Evolutionary conservation across 2,329 filamentous ascomycete species (phyloP).

Genomic region (Zopfia rhizophila): DNA sequence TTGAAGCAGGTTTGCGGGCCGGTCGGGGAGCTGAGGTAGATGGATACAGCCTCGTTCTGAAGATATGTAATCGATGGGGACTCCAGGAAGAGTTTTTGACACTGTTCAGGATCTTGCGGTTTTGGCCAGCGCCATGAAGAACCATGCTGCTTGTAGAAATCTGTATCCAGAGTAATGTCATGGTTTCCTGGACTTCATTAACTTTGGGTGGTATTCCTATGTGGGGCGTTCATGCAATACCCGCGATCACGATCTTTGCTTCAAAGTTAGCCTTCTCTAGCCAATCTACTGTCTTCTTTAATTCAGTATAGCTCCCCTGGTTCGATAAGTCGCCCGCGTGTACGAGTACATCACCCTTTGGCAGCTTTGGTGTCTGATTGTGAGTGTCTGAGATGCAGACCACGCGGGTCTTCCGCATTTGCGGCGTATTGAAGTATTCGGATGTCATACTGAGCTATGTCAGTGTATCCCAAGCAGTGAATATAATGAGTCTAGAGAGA

Average conservation of each 20-base stretch:
- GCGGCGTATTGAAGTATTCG: not conserved
- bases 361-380: constrained; percentile 71
- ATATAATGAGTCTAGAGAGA: constrained; percentile 1
- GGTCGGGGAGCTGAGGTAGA: constrained; percentile 64
- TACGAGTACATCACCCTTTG: constrained; percentile 77
- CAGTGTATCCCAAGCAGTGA: not conserved
- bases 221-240: constrained; percentile 51
- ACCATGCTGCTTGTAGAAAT: constrained; percentile 68
- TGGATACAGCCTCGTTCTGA: constrained; percentile 64
- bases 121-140: constrained; percentile 66
- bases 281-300: constrained; percentile 73
- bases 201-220: constrained; percentile 6
- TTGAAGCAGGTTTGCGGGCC: constrained; percentile 71
- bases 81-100: constrained; percentile 62
- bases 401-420: constrained; percentile 64
- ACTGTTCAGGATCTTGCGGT: constrained; percentile 64
- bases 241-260: constrained; percentile 75
- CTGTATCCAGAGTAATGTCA: constrained; percentile 75
- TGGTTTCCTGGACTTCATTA: constrained; percentile 70
- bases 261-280: constrained; percentile 74
- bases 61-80: constrained; percentile 71
- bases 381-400: constrained; percentile 84
- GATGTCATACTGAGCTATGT: constrained; percentile 18
- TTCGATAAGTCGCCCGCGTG: constrained; percentile 83
- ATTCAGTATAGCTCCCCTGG: constrained; percentile 68